Conservation (phyloP, 768 basidiomycete species). For the Sporobolomyces phaffii region DNA sequence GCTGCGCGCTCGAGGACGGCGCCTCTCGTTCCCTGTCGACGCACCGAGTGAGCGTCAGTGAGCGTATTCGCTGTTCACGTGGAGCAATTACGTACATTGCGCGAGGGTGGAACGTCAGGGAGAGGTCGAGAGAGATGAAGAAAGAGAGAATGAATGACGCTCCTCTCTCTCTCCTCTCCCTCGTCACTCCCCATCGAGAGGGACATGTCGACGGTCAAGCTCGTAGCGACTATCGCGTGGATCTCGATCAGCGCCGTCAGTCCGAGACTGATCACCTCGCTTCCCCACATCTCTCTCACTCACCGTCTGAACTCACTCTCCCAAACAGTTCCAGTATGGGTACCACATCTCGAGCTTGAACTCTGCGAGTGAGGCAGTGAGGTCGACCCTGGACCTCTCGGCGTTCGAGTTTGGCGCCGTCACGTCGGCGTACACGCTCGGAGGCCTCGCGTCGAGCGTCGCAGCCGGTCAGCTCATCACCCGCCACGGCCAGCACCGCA, state of each 20-base stretch:
- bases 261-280: background rate
- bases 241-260: conserved; percentile 18
- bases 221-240: conserved; percentile 3
- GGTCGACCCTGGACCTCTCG: conserved; percentile 67
- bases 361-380: conserved; percentile 60
- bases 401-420: conserved; percentile 70
- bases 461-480: conserved; percentile 65
- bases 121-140: too few species aligned
- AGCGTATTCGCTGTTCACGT: background rate
- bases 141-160: too few species aligned
- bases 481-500: conserved; percentile 63
- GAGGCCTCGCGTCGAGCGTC: conserved; percentile 74
- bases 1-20: background rate
- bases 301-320: background rate
- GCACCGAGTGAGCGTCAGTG: background rate
- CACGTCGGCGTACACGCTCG: conserved; percentile 78
- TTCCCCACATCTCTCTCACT: background rate
- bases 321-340: conserved; percentile 59
- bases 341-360: conserved; percentile 89
- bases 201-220: background rate
- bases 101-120: too few species aligned
- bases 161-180: background rate
- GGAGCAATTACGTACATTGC: background rate
- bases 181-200: background rate
- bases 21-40: background rate